Base-by-base conservation (phyloP, 345 rosid species). In the Arabidopsis suecica region DNA sequence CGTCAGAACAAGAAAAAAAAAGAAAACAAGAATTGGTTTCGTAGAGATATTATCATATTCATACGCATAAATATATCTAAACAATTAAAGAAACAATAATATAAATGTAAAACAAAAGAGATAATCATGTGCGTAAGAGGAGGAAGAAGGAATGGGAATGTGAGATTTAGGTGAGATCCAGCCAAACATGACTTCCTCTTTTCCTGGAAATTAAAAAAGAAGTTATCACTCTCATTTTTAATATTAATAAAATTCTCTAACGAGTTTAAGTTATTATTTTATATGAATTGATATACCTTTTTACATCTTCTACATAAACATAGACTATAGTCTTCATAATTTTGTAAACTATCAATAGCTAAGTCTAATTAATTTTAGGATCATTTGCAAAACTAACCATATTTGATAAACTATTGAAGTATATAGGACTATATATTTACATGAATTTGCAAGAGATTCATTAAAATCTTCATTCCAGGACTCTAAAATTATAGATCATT, bases 121-220 rank as follows among this genome's bases (percentile, higher is more conserved):
- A 48, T 57, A 78, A 71, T 58, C 77, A 78, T 78, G 81, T 78
- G 81, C 81, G 36, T 70, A 47, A 78, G 73, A 78, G 58, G 72
- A 65, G 76, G 62, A 77, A 57, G 61, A 77, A 65, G 77, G 77
- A 58, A 71, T 72, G 81, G 72, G 81, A 78, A 78, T 59, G 69
- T 71, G 81, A 68, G 81, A 77, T 65, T 65, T 71, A 65, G 73
- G 81, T 78, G 81, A 71, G 76, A 78, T 72, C 81, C 81, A 78
- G 77, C 81, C 77, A 78, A 78, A 72, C 77, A 72, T 65, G 72
- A 72, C 81, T 49, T 63, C 77, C 63, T 71, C 77, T 45, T 72
- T 71, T 72, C 40, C 36, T 71, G 55, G 32, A 76, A 65, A 78
- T 30, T 7, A 22, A 42, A 50, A 25, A 33, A 55, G 28, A 50